A percentile compares a stretch with the other conserved stretches of the same genome.
Conservation (phyloP, 768 basidiomycete genomes). For the Russula foetens region DNA sequence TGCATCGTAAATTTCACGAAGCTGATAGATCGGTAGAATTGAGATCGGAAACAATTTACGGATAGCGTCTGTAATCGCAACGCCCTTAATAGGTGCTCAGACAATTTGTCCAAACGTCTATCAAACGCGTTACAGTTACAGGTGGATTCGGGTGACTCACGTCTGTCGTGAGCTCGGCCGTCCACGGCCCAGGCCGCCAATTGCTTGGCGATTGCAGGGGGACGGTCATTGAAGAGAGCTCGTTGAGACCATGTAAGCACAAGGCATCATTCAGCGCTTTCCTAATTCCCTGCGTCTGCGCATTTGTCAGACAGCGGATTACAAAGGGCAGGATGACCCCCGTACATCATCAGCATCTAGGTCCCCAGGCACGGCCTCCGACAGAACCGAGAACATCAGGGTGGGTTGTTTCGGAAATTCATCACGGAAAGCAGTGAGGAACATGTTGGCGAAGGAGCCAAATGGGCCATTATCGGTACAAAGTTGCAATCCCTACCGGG, state of each 20-base stretch:
- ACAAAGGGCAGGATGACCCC: background rate
- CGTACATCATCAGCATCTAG: constrained; percentile 11
- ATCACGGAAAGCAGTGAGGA: constrained; percentile 56
- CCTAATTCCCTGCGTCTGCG: constrained; percentile 32
- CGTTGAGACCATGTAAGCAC: constrained; percentile 29
- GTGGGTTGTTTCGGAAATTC: constrained; percentile 58
- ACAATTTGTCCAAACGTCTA: background rate
- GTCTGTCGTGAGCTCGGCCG: constrained; percentile 22
- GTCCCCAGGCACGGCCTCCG: constrained; percentile 30
- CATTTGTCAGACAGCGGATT: constrained; percentile 12
- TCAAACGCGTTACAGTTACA: background rate
- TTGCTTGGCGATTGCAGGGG: constrained; percentile 27
- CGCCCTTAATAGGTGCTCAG: background rate
- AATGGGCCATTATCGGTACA: constrained; percentile 54
- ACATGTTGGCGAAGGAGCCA: constrained; percentile 53
- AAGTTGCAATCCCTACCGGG: constrained; percentile 56
- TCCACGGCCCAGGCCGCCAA: constrained; percentile 26
- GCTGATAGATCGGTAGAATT: constrained; percentile 15
- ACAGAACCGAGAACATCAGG: constrained; percentile 50
- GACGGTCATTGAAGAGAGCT: constrained; percentile 25
- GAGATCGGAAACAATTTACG: background rate
- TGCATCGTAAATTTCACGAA: constrained; percentile 24
- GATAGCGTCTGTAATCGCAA: background rate
- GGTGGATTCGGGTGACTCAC: constrained; percentile 18
- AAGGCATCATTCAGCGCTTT: constrained; percentile 56